phyloP scores from a whole-genome alignment of 192 early-diverging fungal species.

The Gaertneriomyces semiglobifer region DNA sequence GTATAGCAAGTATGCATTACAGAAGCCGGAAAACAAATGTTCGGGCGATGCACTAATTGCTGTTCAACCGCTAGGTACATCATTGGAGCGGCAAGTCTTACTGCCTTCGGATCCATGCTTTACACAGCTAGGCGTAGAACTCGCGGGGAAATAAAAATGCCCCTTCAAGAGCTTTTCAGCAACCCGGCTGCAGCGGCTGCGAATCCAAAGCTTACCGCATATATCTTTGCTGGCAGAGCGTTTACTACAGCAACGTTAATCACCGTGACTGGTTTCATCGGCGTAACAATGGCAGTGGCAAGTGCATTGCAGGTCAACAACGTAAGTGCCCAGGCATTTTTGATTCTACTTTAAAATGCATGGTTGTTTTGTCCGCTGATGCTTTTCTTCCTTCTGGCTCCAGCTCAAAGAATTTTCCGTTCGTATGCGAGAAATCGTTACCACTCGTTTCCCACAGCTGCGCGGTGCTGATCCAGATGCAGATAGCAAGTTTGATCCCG shows the following conservation, averaged over 20 bases:
- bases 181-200: slow-evolving; percentile 29
- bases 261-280: slow-evolving; percentile 35
- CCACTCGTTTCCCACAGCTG: slow-evolving; percentile 25
- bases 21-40: no score
- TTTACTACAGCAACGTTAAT: slow-evolving; percentile 40
- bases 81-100: slow-evolving; percentile 20
- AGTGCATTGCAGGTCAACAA: slow-evolving; percentile 37
- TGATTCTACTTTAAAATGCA: background rate
- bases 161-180: slow-evolving; percentile 28
- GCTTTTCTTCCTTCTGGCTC: background rate
- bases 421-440: slow-evolving; percentile 29
- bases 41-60: no score
- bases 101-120: slow-evolving; percentile 21
- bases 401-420: slow-evolving; percentile 43
- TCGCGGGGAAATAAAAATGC: slow-evolving; percentile 24
- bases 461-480: slow-evolving; percentile 27
- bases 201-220: slow-evolving; percentile 43
- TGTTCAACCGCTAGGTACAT: slow-evolving; percentile 16
- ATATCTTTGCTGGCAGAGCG: slow-evolving; percentile 46
- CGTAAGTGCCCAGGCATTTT: slow-evolving; percentile 16
- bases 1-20: no score
- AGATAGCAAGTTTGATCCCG: slow-evolving; percentile 35
- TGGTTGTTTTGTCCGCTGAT: background rate
- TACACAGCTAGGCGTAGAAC: slow-evolving; percentile 26
- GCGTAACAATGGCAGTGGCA: slow-evolving; percentile 35